Percentiles rank a stretch among this genome's conserved stretches.
Conservation (phyloP, 768 basidiomycete species). For the Crepidotus variabilis region DNA sequence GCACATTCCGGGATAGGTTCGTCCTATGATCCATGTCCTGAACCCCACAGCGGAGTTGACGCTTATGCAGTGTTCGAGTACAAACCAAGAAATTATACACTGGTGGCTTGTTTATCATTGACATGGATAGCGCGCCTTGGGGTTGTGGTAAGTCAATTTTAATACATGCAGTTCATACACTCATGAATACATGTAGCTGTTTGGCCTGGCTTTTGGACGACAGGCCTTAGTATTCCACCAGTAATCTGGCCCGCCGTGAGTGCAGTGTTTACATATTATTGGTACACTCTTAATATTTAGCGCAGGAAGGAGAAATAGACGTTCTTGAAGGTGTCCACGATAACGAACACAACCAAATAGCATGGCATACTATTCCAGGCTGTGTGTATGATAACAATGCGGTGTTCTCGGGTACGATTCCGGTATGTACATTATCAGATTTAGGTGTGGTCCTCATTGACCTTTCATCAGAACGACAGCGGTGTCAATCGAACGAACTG, state of each 20-base stretch:
- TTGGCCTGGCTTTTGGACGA: constrained; percentile 84
- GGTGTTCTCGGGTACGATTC: constrained; percentile 20
- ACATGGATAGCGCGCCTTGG: constrained; percentile 82
- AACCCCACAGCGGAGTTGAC: too few species aligned
- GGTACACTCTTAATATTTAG: constrained; percentile 7
- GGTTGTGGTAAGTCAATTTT: constrained; percentile 68
- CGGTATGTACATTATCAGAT: constrained; percentile 9
- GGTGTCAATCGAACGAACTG: constrained; percentile 50
- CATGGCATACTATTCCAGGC: constrained; percentile 60
- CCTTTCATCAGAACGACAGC: constrained; percentile 35
- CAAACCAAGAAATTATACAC: constrained; percentile 60
- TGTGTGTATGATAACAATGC: constrained; percentile 20
- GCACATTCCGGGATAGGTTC: too few species aligned
- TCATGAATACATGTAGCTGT: constrained; percentile 38
- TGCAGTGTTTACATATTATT: not conserved
- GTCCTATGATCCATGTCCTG: too few species aligned
- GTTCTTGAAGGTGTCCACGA: constrained; percentile 84
- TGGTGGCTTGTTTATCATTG: constrained; percentile 84
- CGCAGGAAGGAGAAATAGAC: constrained; percentile 76
- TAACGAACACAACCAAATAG: constrained; percentile 79
- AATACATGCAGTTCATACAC: too few species aligned
- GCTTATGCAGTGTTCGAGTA: constrained; percentile 66
- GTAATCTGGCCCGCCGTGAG: constrained; percentile 32
- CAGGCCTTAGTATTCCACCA: constrained; percentile 62
- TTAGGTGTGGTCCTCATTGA: not conserved